phyloP scores from a whole-genome alignment of 129 eudicot species.

The Flaveria sonorensis region DNA sequence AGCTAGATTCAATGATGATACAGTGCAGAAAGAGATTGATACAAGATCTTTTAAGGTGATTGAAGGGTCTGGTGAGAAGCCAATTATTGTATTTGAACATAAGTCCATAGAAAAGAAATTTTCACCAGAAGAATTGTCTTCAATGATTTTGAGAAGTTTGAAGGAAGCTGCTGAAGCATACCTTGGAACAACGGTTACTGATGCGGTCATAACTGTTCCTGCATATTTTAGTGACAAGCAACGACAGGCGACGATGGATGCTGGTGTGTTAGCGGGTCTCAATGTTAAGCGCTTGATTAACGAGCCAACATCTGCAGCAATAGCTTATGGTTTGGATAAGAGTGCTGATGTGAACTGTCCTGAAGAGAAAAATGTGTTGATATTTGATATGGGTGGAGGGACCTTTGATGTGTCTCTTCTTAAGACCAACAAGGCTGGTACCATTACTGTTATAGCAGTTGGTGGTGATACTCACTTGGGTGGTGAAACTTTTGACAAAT shows the following conservation, averaged over 20 bases:
- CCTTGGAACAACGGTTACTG: conserved; percentile 3
- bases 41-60: conserved; percentile 9
- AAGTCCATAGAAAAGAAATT: neutral
- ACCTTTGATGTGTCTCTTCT: conserved; percentile 19
- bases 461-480: conserved; percentile 3
- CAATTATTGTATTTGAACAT: neutral
- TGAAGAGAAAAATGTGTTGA: neutral
- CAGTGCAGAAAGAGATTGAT: conserved; percentile 10
- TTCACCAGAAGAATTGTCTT: conserved; percentile 8
- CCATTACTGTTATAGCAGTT: conserved; percentile 6
- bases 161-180: conserved; percentile 10
- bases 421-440: neutral
- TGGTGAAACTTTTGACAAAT: conserved; percentile 7
- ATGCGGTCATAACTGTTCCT: conserved; percentile 15
- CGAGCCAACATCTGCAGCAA: conserved; percentile 10
- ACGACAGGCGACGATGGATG: conserved; percentile 15
- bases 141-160: neutral
- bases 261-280: conserved; percentile 4
- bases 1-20: neutral
- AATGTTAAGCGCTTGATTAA: conserved; percentile 12
- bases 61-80: neutral
- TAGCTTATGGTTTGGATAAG: neutral
- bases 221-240: conserved; percentile 11
- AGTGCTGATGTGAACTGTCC: conserved; percentile 2
- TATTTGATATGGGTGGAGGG: conserved; percentile 9